Evolutionary conservation across 106 monocot species (phyloP), one percentile per base, ranked within the genome.

Genomic region (Gastrodia elata): DNA sequence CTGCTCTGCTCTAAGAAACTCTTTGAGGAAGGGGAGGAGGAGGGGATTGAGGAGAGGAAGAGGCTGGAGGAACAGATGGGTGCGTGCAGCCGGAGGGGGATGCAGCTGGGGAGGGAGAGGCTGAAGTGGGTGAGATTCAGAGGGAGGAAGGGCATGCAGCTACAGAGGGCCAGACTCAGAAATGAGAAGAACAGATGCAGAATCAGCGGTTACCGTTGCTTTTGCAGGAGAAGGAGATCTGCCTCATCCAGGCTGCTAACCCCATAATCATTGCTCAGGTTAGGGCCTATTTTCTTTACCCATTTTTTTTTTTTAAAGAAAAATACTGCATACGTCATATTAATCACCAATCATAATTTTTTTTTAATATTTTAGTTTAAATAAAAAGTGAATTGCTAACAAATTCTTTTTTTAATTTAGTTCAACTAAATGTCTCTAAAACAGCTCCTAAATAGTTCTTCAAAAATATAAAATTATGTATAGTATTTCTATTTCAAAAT

Each of bases 1-100:
- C 85, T 96, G 35, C 87, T 96, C 72, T 89, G 81, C 77, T 96
- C 95, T 70, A 96, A 92, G 77, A 92, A 96, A 82, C 87, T 96
- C 74, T 96, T 92, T 86, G 73, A 78, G 0, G 76, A 77, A 1
- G 39, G 36, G 2, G 75, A 76, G 37, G 76, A 74, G 18, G 52
- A 78, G 30, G 61, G 67, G 75, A 37, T 25, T 65, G 57, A 67
- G 74, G 43, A 71, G 61, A 80, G 74, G 77, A 34, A 83, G 30
- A 82, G 82, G 84, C 72, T 90, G 26, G 89, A 90, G 79, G 86
- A 90, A 78, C 79, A 84, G 84, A 70, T 70, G 32, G 73, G 86
- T 74, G 56, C 58, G 39, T 82, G 74, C 77, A 78, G 81, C 25
- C 32, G 76, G 39, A 70, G 77, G 52, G 89, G 89, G 35, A 61